Conservation (phyloP, 352 stramenopile species). For the Globisporangium solare region DNA sequence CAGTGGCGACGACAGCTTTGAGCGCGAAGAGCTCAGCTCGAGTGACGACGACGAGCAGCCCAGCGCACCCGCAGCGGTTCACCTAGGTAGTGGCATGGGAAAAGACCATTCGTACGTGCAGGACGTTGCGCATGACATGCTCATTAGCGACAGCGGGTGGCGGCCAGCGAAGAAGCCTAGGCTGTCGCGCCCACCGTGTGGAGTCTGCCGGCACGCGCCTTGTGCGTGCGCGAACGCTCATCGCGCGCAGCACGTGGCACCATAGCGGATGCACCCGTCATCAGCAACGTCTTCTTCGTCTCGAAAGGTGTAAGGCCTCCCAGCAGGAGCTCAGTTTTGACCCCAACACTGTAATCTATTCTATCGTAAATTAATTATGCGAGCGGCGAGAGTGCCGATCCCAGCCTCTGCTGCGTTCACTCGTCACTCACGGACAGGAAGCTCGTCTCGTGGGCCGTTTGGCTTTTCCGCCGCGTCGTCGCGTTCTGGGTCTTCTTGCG, state of each 20-base stretch:
- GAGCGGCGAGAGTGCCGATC: not conserved
- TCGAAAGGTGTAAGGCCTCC: not conserved
- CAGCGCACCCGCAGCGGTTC: conserved; percentile 1
- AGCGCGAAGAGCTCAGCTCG: conserved; percentile 58
- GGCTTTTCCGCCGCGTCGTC: conserved; percentile 14
- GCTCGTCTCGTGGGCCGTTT: conserved; percentile 1
- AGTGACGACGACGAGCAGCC: conserved; percentile 15
- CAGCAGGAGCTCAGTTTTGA: not conserved
- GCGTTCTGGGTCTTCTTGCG: conserved; percentile 20
- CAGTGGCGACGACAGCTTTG: conserved; percentile 50
- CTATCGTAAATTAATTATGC: conserved; percentile 7
- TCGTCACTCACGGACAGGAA: conserved; percentile 9
- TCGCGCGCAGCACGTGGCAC: conserved; percentile 39
- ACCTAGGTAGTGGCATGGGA: not conserved
- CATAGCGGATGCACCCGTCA: conserved; percentile 4
- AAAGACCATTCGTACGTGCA: not conserved
- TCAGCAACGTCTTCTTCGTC: not conserved
- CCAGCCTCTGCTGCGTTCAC: not conserved
- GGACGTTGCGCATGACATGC: not conserved
- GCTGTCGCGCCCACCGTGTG: conserved; percentile 17
- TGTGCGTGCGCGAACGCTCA: conserved; percentile 35
- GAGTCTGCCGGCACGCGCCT: conserved; percentile 19
- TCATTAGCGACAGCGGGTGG: not conserved
- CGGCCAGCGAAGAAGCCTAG: conserved; percentile 50
- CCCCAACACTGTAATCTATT: not conserved